Percentiles rank a stretch among this genome's conserved stretches.
These are phyloP conservation scores for Kwoniella botswanensis DNA, from an alignment of 768 basidiomycete species.

Conservation along the genomic window DNA sequence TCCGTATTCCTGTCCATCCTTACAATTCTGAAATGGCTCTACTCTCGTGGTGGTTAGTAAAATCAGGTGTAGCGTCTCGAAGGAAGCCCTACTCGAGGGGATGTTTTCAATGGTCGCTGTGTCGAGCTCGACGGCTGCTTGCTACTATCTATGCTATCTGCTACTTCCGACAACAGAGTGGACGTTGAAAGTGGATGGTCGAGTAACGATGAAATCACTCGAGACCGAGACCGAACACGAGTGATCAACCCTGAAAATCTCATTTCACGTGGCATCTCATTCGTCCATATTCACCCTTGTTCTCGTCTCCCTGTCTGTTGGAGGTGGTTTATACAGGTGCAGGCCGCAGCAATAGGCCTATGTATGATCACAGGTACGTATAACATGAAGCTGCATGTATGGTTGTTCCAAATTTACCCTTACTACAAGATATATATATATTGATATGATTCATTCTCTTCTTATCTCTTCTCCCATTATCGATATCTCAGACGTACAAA, in stretches of 20 bases:
- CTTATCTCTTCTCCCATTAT: too few relatives aligned
- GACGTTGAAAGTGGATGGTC: conserved; percentile 15
- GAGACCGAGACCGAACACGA: too few relatives aligned
- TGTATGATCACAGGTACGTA: not conserved
- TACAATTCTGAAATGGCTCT: not conserved
- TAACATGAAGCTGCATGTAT: not conserved
- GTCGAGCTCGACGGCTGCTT: too few relatives aligned
- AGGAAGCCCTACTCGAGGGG: too few relatives aligned
- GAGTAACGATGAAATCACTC: too few relatives aligned
- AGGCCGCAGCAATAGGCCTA: not conserved
- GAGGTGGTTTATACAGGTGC: not conserved
- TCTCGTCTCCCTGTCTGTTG: not conserved
- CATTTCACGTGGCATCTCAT: not conserved
- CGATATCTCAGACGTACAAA: conserved; percentile 29
- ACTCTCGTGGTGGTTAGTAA: too few relatives aligned
- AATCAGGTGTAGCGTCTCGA: too few relatives aligned
- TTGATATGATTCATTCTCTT: not conserved
- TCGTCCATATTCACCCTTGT: not conserved
- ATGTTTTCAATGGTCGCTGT: too few relatives aligned
- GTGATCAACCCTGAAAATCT: too few relatives aligned
- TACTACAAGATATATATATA: not conserved
- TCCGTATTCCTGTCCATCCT: conserved; percentile 6
- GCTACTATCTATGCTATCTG: too few relatives aligned
- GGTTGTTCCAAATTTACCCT: not conserved
- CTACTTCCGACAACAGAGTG: not conserved